These are phyloP conservation scores for Blastobotrys arbuscula DNA, from an alignment of 1,139 yeast genomes.

Conservation along the genomic window DNA sequence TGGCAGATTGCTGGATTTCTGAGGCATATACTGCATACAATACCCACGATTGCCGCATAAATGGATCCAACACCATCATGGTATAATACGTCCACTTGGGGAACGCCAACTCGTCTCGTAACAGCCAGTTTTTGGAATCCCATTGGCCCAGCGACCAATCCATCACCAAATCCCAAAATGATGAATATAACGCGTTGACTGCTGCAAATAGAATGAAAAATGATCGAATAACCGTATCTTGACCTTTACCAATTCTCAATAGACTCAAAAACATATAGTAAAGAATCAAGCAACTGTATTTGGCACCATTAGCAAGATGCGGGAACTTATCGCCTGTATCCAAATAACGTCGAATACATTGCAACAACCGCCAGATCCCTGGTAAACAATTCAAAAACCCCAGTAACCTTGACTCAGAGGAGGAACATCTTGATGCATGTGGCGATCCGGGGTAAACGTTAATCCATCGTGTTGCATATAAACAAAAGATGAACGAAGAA, in stretches of 20 bases:
- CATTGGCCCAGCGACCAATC: constrained; percentile 93
- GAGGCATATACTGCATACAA: constrained; percentile 64
- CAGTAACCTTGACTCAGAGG: constrained; percentile 63
- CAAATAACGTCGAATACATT: constrained; percentile 82
- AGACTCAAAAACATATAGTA: constrained; percentile 74
- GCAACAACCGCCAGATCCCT: constrained; percentile 83
- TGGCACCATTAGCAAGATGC: constrained; percentile 84
- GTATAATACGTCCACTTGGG: constrained; percentile 61
- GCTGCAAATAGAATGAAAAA: constrained; percentile 69
- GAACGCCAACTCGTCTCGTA: constrained; percentile 69
- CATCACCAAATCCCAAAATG: constrained; percentile 88
- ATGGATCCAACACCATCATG: constrained; percentile 67
- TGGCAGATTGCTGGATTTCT: constrained; percentile 84
- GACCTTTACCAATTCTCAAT: constrained; percentile 56
- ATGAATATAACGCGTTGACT: constrained; percentile 61
- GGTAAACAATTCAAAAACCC: constrained; percentile 85
- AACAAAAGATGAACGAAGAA: constrained; percentile 76
- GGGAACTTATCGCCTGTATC: constrained; percentile 98
- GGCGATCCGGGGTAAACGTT: constrained; percentile 38
- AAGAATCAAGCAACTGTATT: constrained; percentile 60
- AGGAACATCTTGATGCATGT: constrained; percentile 57
- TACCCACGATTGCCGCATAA: constrained; percentile 85
- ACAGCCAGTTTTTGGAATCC: constrained; percentile 50
- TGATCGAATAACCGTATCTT: constrained; percentile 41
- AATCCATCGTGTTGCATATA: constrained; percentile 64